These are phyloP conservation scores for Xylaria sp. DNA, from an alignment of 2,329 filamentous ascomycete species.

Conservation along the genomic window DNA sequence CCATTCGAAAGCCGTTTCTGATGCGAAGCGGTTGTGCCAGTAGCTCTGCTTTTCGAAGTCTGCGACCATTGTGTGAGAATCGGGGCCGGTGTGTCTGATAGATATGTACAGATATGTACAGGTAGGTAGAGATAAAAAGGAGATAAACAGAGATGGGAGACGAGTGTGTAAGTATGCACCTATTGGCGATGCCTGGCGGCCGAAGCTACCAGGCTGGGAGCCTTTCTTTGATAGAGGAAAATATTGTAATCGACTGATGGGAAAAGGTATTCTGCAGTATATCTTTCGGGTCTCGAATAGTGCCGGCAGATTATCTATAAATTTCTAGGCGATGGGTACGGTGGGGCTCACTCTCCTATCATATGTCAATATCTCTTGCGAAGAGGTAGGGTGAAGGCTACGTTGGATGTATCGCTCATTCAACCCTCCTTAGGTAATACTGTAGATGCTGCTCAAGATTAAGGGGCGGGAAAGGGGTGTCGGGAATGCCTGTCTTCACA, in stretches of 20 bases:
- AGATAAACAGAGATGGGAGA: not conserved
- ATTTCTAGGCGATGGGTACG: constrained; percentile 15
- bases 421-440: not conserved
- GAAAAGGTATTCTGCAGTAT: not conserved
- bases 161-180: not conserved
- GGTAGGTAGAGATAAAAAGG: too few relatives aligned
- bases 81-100: too few relatives aligned
- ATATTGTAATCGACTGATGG: not conserved
- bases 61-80: constrained; percentile 38
- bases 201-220: constrained; percentile 16
- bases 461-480: not conserved
- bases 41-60: constrained; percentile 63
- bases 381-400: not conserved
- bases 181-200: constrained; percentile 20
- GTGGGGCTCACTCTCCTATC: constrained; percentile 18
- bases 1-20: constrained; percentile 62
- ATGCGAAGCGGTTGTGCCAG: constrained; percentile 60
- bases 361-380: not conserved
- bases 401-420: not conserved
- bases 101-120: not conserved
- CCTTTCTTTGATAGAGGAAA: not conserved
- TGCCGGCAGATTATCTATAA: not conserved
- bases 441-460: not conserved
- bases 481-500: too few relatives aligned
- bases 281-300: not conserved